A percentile compares a stretch with the other conserved stretches of the same genome.
Evolutionary conservation across 441 rosid species (phyloP).

Genomic region (Pelargonium citronellum): DNA sequence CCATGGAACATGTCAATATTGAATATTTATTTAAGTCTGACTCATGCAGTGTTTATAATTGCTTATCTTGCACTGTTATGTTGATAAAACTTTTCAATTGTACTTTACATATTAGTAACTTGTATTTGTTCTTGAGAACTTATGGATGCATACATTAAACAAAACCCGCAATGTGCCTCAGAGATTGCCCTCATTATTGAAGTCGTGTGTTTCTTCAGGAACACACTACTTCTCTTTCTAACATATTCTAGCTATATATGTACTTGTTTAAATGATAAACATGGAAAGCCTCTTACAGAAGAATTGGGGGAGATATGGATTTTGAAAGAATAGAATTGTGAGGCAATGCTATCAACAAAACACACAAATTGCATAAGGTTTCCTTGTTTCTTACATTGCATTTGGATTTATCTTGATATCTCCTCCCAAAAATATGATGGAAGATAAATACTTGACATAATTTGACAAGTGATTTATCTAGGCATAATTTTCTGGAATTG

Average conservation of each 20-base stretch:
- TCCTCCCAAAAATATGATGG: neutral
- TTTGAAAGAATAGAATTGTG: neutral
- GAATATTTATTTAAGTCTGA: neutral
- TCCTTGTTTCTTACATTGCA: too few relatives aligned
- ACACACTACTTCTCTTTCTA: neutral
- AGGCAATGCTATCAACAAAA: neutral
- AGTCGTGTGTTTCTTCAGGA: neutral
- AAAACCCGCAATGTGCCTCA: neutral
- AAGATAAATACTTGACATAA: neutral
- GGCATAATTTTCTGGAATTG: neutral
- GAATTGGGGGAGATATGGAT: too few relatives aligned
- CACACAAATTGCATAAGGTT: neutral
- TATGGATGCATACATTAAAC: neutral
- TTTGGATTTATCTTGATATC: neutral
- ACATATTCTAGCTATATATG: neutral
- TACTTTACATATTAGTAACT: neutral
- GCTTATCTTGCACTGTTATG: neutral
- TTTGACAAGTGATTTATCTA: neutral
- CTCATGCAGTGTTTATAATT: neutral
- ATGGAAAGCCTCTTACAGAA: too few relatives aligned
- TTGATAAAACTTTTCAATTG: neutral
- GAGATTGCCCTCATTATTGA: neutral
- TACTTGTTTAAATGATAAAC: too few relatives aligned
- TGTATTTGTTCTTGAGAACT: slow-evolving; percentile 1
- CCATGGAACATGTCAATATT: neutral